These are phyloP conservation scores for Xerocomus minutiporus DNA, from an alignment of 1,284 basidiomycete genomes.

Conservation along the genomic window DNA sequence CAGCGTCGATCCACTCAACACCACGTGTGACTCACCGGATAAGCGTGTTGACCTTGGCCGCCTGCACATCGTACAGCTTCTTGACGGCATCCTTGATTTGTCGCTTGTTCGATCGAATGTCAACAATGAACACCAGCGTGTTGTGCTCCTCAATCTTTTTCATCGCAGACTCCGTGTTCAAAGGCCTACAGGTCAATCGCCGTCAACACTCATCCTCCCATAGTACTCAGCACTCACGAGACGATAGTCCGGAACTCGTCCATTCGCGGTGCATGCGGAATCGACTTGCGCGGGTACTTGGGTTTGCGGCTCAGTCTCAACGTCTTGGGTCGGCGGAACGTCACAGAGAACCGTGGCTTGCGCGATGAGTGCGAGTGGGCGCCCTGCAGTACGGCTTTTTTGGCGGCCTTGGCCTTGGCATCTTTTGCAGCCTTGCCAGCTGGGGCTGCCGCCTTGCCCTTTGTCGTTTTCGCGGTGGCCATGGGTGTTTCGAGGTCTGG, in stretches of 20 bases:
- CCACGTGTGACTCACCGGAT: conserved; percentile 66
- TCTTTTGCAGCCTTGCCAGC: conserved; percentile 42
- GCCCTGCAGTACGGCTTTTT: conserved; percentile 95
- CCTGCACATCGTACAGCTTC: conserved; percentile 97
- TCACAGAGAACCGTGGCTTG: conserved; percentile 84
- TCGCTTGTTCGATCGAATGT: conserved; percentile 93
- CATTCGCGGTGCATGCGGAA: conserved; percentile 94
- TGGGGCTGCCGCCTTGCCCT: conserved; percentile 44
- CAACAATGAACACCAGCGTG: conserved; percentile 97
- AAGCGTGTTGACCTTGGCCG: conserved; percentile 95
- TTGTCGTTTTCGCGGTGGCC: conserved; percentile 60
- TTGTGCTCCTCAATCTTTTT: conserved; percentile 99
- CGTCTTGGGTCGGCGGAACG: conserved; percentile 97
- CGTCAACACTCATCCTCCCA: conserved; percentile 10
- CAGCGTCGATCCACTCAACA: neutral
- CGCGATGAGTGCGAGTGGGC: conserved; percentile 70
- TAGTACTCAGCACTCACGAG: conserved; percentile 46
- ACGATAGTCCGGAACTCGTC: conserved; percentile 96
- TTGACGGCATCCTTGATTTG: conserved; percentile 99
- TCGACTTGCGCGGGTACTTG: conserved; percentile 89
- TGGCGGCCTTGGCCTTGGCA: conserved; percentile 87
- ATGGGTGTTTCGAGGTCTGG: conserved; percentile 34
- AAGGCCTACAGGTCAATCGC: conserved; percentile 42
- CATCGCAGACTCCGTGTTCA: conserved; percentile 87
- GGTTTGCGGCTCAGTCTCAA: conserved; percentile 82